These are phyloP conservation scores for Schizosaccharomyces japonicus DNA, from an alignment of 805 yeast species.

Conservation along the genomic window DNA sequence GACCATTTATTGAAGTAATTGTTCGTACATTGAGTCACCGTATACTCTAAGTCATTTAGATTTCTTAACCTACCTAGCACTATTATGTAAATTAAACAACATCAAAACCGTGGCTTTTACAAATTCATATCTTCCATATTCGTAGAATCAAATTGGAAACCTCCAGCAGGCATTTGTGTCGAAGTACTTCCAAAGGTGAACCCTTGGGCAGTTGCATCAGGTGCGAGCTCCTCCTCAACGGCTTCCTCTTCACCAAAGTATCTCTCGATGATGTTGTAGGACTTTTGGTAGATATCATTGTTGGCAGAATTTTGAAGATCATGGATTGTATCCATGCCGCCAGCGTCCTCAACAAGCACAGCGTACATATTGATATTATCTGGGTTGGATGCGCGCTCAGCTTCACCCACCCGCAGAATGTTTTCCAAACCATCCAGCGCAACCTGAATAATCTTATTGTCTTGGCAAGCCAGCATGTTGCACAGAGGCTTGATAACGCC, in stretches of 20 bases:
- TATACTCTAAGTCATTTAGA: no score
- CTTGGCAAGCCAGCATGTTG: conserved; percentile 71
- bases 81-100: no score
- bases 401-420: conserved; percentile 80
- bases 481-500: conserved; percentile 95
- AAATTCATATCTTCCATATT: background rate
- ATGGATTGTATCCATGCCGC: conserved; percentile 90
- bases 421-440: conserved; percentile 88
- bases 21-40: no score
- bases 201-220: conserved; percentile 64
- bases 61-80: no score
- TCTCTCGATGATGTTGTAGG: conserved; percentile 69
- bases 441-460: conserved; percentile 76
- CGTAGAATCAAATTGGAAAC: background rate
- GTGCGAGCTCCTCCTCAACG: conserved; percentile 28
- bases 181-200: conserved; percentile 56
- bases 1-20: no score
- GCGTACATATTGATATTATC: conserved; percentile 63
- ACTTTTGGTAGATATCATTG: conserved; percentile 77
- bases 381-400: conserved; percentile 59
- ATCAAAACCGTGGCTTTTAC: background rate
- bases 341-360: conserved; percentile 84
- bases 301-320: conserved; percentile 80
- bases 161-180: background rate
- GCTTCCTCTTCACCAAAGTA: conserved; percentile 65